Percentiles rank a stretch among this genome's conserved stretches.
phyloP scores from a whole-genome alignment of 371 early-diverging fungal species.

The Actinomortierella ambigua region DNA sequence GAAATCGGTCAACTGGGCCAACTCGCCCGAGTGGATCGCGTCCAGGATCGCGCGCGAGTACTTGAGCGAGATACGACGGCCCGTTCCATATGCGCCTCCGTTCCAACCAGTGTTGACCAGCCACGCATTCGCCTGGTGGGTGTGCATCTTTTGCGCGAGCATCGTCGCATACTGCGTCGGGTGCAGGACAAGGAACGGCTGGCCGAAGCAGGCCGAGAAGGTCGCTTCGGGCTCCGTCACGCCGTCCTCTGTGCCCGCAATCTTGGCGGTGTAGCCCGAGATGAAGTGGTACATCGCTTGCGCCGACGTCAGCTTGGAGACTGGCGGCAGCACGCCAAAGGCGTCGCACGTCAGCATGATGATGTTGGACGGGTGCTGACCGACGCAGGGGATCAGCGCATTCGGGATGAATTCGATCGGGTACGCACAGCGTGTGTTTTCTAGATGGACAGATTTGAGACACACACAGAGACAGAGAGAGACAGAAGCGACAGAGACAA shows the following conservation, averaged over 20 bases:
- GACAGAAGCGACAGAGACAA: too few relatives aligned
- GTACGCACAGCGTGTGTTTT: slow-evolving; percentile 98
- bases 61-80: slow-evolving; percentile 93
- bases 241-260: slow-evolving; percentile 97
- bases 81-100: slow-evolving; percentile 86
- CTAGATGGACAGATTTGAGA: slow-evolving; percentile 30
- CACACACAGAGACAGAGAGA: too few relatives aligned
- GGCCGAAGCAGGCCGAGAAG: slow-evolving; percentile 96
- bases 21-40: slow-evolving; percentile 92
- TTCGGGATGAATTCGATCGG: slow-evolving; percentile 97
- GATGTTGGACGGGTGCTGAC: slow-evolving; percentile 95
- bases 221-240: slow-evolving; percentile 93
- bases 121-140: slow-evolving; percentile 93
- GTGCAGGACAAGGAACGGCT: slow-evolving; percentile 97
- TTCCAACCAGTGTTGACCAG: slow-evolving; percentile 99
- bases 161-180: slow-evolving; percentile 96
- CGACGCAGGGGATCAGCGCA: slow-evolving; percentile 94
- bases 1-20: slow-evolving; percentile 77
- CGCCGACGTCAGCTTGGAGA: slow-evolving; percentile 86
- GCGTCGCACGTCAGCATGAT: slow-evolving; percentile 98
- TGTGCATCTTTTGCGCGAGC: slow-evolving; percentile 93
- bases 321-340: slow-evolving; percentile 96
- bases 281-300: slow-evolving; percentile 99
- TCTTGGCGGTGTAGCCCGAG: slow-evolving; percentile 90
- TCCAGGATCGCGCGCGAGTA: slow-evolving; percentile 97